These are phyloP conservation scores for Tuber aestivum DNA, from an alignment of 495 filamentous ascomycete species.

Conservation along the genomic window DNA sequence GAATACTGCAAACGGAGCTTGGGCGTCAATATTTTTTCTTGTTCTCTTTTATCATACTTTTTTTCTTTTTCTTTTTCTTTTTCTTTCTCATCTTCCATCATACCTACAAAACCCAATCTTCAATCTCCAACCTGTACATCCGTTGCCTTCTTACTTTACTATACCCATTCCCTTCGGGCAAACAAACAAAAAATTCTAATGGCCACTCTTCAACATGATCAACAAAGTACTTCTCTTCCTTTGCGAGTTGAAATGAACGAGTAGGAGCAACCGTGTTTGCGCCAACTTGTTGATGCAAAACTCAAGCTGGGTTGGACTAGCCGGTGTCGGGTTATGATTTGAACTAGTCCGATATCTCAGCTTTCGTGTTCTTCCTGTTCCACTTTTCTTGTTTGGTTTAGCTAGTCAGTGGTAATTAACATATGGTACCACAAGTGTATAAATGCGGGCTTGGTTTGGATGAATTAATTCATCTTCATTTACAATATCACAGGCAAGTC, in stretches of 20 bases:
- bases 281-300: neutral
- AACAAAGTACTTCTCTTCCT: neutral
- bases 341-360: neutral
- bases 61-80: conserved; percentile 7
- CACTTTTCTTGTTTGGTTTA: neutral
- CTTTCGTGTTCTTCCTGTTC: neutral
- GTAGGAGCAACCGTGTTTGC: neutral
- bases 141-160: neutral
- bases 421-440: neutral
- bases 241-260: neutral
- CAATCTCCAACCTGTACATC: neutral
- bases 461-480: neutral
- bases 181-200: neutral
- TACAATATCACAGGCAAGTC: neutral
- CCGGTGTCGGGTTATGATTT: neutral
- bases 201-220: neutral
- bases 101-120: neutral
- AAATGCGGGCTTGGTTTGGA: neutral
- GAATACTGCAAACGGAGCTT: neutral
- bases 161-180: neutral
- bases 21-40: conserved; percentile 11
- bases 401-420: neutral
- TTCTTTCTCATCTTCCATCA: neutral
- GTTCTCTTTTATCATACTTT: conserved; percentile 7
- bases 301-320: neutral